A percentile compares a stretch with the other conserved stretches of the same genome.
Evolutionary conservation across 306 rosid genomes (phyloP).

Genomic region (Vigna trinervia): DNA sequence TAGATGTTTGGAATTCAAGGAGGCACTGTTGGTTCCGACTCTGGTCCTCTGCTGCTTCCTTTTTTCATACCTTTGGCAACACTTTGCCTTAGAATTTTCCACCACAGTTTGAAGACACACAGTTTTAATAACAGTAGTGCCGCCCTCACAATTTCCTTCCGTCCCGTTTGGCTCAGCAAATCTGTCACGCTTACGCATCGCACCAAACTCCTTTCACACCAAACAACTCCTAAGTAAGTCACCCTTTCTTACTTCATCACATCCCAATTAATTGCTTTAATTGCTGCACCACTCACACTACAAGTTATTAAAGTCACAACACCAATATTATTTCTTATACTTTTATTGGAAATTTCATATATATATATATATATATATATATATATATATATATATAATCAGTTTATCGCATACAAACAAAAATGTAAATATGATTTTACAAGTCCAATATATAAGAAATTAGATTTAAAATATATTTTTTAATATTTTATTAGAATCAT

Average conservation of each 20-base stretch:
- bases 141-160: constrained; percentile 25
- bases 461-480: no score
- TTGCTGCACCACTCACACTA: constrained; percentile 32
- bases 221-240: constrained; percentile 36
- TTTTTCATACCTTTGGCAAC: constrained; percentile 37
- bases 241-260: neutral
- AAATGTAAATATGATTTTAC: no score
- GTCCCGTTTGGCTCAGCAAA: constrained; percentile 45
- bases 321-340: neutral
- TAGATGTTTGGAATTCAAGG: constrained; percentile 45
- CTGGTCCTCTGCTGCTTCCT: constrained; percentile 45
- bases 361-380: no score
- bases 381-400: no score
- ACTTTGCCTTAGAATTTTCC: constrained; percentile 43
- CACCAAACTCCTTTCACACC: constrained; percentile 52
- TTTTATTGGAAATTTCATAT: no score
- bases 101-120: constrained; percentile 43
- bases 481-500: no score
- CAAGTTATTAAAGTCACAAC: constrained; percentile 46
- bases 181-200: constrained; percentile 58
- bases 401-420: no score
- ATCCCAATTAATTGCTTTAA: constrained; percentile 33
- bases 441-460: no score
- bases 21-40: constrained; percentile 16
- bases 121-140: constrained; percentile 34